Evolutionary conservation across 305 asterid species (phyloP), one percentile per base, ranked within the genome.

Genomic region (Fraxinus sp.): DNA sequence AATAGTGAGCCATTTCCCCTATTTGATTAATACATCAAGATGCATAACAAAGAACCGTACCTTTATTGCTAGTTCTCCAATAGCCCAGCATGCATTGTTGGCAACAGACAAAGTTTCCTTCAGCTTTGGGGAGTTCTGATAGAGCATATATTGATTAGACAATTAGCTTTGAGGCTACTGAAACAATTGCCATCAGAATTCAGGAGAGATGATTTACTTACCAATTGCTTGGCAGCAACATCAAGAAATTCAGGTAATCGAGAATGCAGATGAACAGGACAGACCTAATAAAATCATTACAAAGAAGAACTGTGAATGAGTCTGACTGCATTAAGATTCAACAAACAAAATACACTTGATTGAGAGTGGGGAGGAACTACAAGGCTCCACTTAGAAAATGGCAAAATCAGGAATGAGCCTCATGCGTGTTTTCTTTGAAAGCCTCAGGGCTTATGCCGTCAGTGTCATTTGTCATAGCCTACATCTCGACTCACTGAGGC

Each of bases 11-110:
- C 35, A 14, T 41, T 41, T 80, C 37, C 78, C 24, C 18, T 22
- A 5, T 80, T 62, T 68, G 37, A 68, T 68, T 10, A 26, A 68
- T 16, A 68, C 35, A 26, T 32, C 39, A 26, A 28, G 75, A 68
- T 68, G 39, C 39, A 55, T 70, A 76, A 85, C 81, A 79, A 78
- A 72, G 59, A 72, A 43, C 77, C 26, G 72, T 90, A 95, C 99
- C 99, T 95, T 97, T 80, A 94, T 86, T 70, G 99, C 99, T 77
- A 97, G 89, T 87, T 97, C 99, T 77, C 99, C 98, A 82, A 97
- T 92, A 80, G 98, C 98, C 99, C 99, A 97, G 84, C 99, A 97
- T 76, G 99, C 99, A 89, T 97, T 97, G 85, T 97, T 97, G 86
- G 97, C 98, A 79, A 94, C 98, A 80, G 99, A 95, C 81, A 94